Percentiles rank a stretch among this genome's conserved stretches.
Conservation (phyloP, 768 basidiomycete species). For the Scleroderma bovista region DNA sequence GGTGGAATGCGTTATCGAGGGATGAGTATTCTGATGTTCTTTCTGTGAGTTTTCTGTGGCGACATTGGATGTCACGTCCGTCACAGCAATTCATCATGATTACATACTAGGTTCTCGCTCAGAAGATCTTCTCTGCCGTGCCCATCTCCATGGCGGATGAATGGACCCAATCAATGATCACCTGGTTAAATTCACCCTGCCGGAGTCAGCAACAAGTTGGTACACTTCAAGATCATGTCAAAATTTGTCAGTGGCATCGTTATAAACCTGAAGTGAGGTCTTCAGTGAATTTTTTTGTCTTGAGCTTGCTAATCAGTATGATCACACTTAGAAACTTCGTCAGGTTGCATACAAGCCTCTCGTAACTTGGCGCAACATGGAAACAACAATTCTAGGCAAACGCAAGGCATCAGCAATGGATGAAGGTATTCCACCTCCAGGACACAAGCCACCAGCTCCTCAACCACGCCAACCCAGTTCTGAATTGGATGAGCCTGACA, state of each 20-base stretch:
- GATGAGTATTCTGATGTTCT: constrained; percentile 3
- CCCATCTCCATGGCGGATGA: constrained; percentile 7
- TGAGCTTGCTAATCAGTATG: neutral
- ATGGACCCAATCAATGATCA: constrained; percentile 7
- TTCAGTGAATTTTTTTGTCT: neutral
- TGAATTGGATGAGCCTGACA: neutral
- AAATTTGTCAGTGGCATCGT: neutral
- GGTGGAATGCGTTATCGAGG: constrained; percentile 2
- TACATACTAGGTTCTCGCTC: neutral
- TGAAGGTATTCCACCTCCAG: neutral
- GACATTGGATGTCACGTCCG: no score
- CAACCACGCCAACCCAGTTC: neutral
- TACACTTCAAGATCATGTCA: neutral
- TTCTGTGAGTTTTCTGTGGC: neutral
- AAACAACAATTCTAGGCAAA: neutral
- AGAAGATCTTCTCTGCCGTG: constrained; percentile 2
- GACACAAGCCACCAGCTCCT: neutral
- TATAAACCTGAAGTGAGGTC: neutral
- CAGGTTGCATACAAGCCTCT: neutral
- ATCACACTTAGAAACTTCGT: neutral
- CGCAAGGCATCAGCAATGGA: neutral
- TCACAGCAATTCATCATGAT: neutral
- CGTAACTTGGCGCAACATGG: neutral
- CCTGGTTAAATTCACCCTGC: constrained; percentile 5
- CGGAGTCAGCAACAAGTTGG: neutral